Evolutionary conservation across 768 basidiomycete species (phyloP), one percentile per base, ranked within the genome.

Genomic region (Agaricus blazei): DNA sequence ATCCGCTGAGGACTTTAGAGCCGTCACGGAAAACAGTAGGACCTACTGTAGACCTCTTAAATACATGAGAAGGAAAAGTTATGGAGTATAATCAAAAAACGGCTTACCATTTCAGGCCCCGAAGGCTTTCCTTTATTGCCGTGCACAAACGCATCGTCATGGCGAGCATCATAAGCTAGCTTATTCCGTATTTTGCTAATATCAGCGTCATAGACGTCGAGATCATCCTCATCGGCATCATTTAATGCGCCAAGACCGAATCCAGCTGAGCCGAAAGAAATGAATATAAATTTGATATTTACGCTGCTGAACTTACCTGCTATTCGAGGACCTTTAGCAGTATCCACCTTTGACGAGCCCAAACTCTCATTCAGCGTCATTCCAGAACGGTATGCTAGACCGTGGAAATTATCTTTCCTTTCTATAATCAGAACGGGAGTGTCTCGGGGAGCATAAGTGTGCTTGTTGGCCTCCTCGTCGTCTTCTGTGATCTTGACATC

Each of bases 191-290:
- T 69, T 8, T 62, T 61, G 12, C 65, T 64, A 31, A 67, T 53
- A 1, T 60, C 63, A 38, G 73, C 70, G 61, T 92, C 90, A 61
- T 94, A 95, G 4, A 93, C 75, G 60, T 94, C 92, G 34, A 91
- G 51, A 64, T 94, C 94, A 65, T 98, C 94, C 46, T 95, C 92
- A 48, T 98, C 95, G 2, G 92, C 94, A 52, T 97, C 94, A 64
- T 96, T 97, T 15, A 93, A 69, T 1, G 90, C 91, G 4, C 93
- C 92, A 15, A 95, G 74, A 37, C 93, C 93, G 63, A 94, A 96
- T 1, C 92, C 93, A 65, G 86, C 90, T 89, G 28, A 56, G 42
- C 24, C 14, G 14, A 31, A 19, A 48, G 31, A 11, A n/a, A 23
- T 56, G 52, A 46, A n/a, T 43, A 55, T 41, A 19, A 43, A 9